Percentiles rank a stretch among this genome's conserved stretches.
Evolutionary conservation across 2,329 filamentous ascomycete genomes (phyloP).

Genomic region (Stemphylium beticola): DNA sequence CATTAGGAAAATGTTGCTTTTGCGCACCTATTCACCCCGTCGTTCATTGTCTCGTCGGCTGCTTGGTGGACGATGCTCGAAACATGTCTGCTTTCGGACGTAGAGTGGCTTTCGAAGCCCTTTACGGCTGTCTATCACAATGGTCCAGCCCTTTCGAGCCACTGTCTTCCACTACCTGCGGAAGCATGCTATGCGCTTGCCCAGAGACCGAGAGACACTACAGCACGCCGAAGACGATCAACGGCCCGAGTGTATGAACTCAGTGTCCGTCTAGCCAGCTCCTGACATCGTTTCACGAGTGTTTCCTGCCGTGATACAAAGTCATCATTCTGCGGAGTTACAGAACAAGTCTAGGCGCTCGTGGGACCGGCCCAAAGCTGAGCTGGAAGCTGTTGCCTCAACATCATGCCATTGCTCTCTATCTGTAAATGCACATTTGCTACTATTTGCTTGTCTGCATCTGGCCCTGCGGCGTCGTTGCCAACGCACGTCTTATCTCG

Average conservation of each 20-base stretch:
- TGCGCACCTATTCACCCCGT: background rate
- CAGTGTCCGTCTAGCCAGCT: background rate
- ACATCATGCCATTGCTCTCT: slow-evolving; percentile 4
- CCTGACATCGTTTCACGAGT: slow-evolving; percentile 11
- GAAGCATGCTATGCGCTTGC: background rate
- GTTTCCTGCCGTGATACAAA: slow-evolving; percentile 12
- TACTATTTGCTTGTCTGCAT: slow-evolving; percentile 5
- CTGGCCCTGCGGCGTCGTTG: background rate
- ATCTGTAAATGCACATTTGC: background rate
- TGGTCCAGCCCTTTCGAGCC: background rate
- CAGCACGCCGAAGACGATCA: background rate
- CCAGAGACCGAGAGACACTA: background rate
- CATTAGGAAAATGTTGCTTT: slow-evolving; percentile 1
- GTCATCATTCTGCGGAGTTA: slow-evolving; percentile 5
- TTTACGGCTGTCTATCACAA: background rate
- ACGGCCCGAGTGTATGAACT: slow-evolving; percentile 4
- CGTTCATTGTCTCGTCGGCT: background rate
- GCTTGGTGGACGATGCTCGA: slow-evolving; percentile 1
- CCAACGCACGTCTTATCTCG: slow-evolving; percentile 2
- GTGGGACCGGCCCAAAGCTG: slow-evolving; percentile 1
- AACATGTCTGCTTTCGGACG: background rate
- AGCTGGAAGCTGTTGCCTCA: background rate
- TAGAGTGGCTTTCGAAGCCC: background rate
- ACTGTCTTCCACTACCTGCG: background rate
- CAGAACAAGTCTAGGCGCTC: slow-evolving; percentile 2